Evolutionary conservation across 331 rosid species (phyloP), one percentile per base, ranked within the genome.

Genomic region (Pyracantha coccinea): DNA sequence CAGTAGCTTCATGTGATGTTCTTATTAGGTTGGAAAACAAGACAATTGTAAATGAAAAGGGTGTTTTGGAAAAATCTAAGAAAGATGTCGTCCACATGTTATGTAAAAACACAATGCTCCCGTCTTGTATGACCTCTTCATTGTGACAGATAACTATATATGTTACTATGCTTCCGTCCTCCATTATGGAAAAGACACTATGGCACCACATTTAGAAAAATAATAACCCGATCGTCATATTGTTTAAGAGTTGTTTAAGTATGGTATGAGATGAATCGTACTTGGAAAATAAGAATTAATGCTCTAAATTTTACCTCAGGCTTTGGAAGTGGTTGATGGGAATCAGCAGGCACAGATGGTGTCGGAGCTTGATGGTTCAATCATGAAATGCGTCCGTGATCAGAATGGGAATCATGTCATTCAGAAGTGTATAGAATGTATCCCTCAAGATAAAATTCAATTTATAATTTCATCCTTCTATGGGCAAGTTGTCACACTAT

Each of bases 341-440:
- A 89, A 92, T 81, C 97, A 86, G 74, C 96, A 92, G 75, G 83
- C 88, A 66, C 96, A 87, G 81, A 87, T 94, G 96, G 97, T 94
- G 69, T 81, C 87, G 10, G 97, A 92, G 90, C 97, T 92, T 47
- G 88, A 89, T 74, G 96, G 97, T 81, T 86, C 92, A 44, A 54
- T 94, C 61, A 89, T 92, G 93, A 94, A 89, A 84, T 94, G 99
- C 32, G 97, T 92, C 24, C 97, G 91, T 21, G 99, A 94, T 83
- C 97, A 94, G 79, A 94, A 94, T 68, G 99, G 99, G 57, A 94
- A 92, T 81, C 97, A 94, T 80, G 99, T 94, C 76, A 85, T 94
- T 84, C 96, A 94, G 77, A 94, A 92, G 83, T 86, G 97, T 75
- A 90, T 94, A 73, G 99, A 92, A 85, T 90, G 96, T 53, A 83